Conservation (phyloP, 805 yeast species). For the Wickerhamomyces silvicola region DNA sequence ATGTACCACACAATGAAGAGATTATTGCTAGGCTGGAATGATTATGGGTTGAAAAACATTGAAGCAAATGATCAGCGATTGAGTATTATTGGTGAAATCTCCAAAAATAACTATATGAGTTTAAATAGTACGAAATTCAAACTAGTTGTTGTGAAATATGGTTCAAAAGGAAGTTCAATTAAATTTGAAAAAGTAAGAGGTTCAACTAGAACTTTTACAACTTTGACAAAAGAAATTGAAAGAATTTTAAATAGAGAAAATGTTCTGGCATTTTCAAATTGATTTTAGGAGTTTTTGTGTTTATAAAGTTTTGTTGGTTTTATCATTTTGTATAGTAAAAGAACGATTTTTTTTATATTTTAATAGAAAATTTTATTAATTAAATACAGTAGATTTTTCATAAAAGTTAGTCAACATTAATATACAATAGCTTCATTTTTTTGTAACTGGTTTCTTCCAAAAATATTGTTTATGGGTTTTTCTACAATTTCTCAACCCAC, state of each 20-base stretch:
- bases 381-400: too few relatives aligned
- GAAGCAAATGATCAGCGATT: conserved; percentile 35
- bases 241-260: conserved; percentile 61
- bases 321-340: too few relatives aligned
- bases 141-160: conserved; percentile 37
- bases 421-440: conserved; percentile 15
- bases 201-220: conserved; percentile 52
- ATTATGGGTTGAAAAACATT: conserved; percentile 59
- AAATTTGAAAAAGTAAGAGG: conserved; percentile 61
- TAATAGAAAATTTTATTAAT: too few relatives aligned
- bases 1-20: conserved; percentile 60
- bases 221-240: conserved; percentile 55
- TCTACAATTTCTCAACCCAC: conserved; percentile 83
- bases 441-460: conserved; percentile 38
- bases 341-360: too few relatives aligned
- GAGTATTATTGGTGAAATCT: conserved; percentile 53
- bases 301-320: too few relatives aligned
- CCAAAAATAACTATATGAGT: conserved; percentile 55
- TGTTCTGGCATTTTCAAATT: conserved; percentile 34
- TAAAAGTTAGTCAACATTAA: too few relatives aligned
- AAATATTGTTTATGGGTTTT: conserved; percentile 79
- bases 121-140: conserved; percentile 60
- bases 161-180: conserved; percentile 46
- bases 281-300: too few relatives aligned
- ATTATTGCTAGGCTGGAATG: conserved; percentile 60